Percentiles rank a stretch among this genome's conserved stretches.
These are phyloP conservation scores for Westerdykella ornata DNA, from an alignment of 2,329 filamentous ascomycete genomes.

Conservation along the genomic window DNA sequence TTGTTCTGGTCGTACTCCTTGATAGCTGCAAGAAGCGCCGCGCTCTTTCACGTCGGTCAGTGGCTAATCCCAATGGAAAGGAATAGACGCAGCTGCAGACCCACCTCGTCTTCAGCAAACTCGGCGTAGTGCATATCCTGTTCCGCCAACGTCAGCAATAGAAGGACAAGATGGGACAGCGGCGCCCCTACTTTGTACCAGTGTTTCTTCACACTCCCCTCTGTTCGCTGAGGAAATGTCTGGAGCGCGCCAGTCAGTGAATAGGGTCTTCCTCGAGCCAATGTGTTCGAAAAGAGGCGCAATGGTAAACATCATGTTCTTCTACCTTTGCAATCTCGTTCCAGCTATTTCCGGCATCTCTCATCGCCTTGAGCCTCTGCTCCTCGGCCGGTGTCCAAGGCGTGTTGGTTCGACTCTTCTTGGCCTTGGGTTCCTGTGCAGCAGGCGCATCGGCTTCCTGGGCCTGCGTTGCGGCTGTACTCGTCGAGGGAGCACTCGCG, in stretches of 20 bases:
- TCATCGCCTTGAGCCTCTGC: constrained; percentile 84
- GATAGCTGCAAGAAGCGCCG: constrained; percentile 81
- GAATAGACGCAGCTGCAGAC: constrained; percentile 3
- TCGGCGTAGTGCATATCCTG: constrained; percentile 99
- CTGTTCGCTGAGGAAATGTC: constrained; percentile 88
- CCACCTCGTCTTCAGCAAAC: constrained; percentile 92
- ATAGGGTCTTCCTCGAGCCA: too few relatives aligned
- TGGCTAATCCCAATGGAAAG: neutral
- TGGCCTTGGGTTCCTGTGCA: constrained; percentile 47
- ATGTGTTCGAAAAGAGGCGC: too few relatives aligned
- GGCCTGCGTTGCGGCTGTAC: constrained; percentile 17
- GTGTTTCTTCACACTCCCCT: constrained; percentile 98
- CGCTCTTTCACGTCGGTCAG: constrained; percentile 46
- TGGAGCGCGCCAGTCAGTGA: constrained; percentile 36
- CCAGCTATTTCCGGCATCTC: constrained; percentile 90
- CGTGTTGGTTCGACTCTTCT: constrained; percentile 97
- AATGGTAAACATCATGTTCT: too few relatives aligned
- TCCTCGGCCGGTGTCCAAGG: constrained; percentile 97
- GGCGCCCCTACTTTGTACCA: constrained; percentile 78
- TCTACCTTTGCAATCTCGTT: constrained; percentile 92
- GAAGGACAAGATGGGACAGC: constrained; percentile 9
- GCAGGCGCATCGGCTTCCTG: constrained; percentile 17
- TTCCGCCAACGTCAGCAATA: constrained; percentile 19
- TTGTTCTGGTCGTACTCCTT: constrained; percentile 99
- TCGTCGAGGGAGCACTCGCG: constrained; percentile 20